Percentiles rank a stretch among this genome's conserved stretches.
Conservation (phyloP, 768 basidiomycete genomes). For the Mycena crocata region DNA sequence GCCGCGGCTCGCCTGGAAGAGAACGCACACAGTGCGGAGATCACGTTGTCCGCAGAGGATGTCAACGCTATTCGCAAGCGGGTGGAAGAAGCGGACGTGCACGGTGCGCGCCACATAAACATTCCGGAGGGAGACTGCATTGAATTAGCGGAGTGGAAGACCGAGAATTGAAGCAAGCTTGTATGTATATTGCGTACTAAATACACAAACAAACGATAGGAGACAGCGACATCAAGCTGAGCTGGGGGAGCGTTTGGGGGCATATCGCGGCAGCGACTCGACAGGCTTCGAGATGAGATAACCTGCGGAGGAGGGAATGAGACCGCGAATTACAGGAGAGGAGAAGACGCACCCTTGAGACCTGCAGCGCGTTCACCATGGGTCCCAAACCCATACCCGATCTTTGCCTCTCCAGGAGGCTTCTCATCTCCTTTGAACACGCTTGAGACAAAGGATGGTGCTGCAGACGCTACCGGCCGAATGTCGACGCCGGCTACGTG, state of each 20-base stretch:
- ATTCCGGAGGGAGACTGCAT: constrained; percentile 38
- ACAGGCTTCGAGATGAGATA: constrained; percentile 72
- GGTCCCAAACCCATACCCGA: constrained; percentile 82
- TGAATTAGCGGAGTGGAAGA: constrained; percentile 15
- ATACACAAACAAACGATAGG: neutral
- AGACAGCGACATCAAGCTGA: neutral
- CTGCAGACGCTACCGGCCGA: constrained; percentile 48
- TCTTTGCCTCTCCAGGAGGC: constrained; percentile 42
- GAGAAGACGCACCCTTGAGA: constrained; percentile 57
- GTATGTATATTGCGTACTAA: constrained; percentile 11
- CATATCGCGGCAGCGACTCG: constrained; percentile 72
- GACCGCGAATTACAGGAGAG: neutral
- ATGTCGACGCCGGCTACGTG: constrained; percentile 53
- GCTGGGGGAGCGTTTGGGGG: constrained; percentile 45
- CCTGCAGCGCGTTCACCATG: constrained; percentile 82
- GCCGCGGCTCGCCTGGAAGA: constrained; percentile 48
- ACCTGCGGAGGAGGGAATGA: constrained; percentile 45
- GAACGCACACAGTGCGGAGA: constrained; percentile 41
- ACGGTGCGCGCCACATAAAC: constrained; percentile 36
- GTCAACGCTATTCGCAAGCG: constrained; percentile 39
- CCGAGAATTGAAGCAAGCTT: neutral
- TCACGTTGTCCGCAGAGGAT: constrained; percentile 38
- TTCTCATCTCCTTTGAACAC: constrained; percentile 45
- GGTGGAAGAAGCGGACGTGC: constrained; percentile 36
- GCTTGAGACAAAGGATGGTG: constrained; percentile 52